Evolutionary conservation across 768 basidiomycete species (phyloP).

Genomic region (Lentinula sp.): DNA sequence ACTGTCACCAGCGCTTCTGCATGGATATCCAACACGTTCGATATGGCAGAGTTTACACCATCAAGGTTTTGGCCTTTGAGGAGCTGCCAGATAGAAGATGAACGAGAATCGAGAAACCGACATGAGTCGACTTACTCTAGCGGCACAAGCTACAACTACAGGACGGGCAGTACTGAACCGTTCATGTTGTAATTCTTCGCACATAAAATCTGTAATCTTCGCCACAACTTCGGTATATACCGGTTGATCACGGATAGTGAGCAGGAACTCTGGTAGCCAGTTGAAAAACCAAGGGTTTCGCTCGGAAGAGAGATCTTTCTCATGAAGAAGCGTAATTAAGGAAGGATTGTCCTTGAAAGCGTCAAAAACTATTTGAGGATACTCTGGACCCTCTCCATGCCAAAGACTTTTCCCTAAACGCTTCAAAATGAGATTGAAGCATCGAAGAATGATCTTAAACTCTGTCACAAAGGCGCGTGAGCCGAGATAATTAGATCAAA

Average conservation of each 20-base stretch:
- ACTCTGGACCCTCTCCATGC: slow-evolving; percentile 64
- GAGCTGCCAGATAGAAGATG: slow-evolving; percentile 17
- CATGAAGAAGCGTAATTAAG: slow-evolving; percentile 41
- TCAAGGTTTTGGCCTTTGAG: slow-evolving; percentile 12
- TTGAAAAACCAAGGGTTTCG: slow-evolving; percentile 42
- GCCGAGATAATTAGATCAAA: slow-evolving; percentile 3
- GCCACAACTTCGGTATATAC: slow-evolving; percentile 65
- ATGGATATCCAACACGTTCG: slow-evolving; percentile 33
- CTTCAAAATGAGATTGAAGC: slow-evolving; percentile 54
- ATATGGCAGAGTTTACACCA: slow-evolving; percentile 11
- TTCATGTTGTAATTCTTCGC: slow-evolving; percentile 77
- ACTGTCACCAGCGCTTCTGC: slow-evolving; percentile 28
- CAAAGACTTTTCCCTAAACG: slow-evolving; percentile 56
- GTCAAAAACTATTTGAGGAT: slow-evolving; percentile 75
- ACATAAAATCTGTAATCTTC: slow-evolving; percentile 65
- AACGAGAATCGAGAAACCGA: background rate
- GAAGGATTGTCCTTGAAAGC: slow-evolving; percentile 74
- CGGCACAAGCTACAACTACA: slow-evolving; percentile 50
- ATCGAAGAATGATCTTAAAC: slow-evolving; percentile 51
- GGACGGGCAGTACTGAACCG: slow-evolving; percentile 58
- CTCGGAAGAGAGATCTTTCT: slow-evolving; percentile 22
- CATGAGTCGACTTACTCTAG: slow-evolving; percentile 44
- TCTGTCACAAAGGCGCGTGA: slow-evolving; percentile 31
- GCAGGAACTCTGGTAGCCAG: slow-evolving; percentile 63
- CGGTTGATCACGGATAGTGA: slow-evolving; percentile 41